These are phyloP conservation scores for Lipomyces orientalis DNA, from an alignment of 805 yeast species.

Conservation along the genomic window DNA sequence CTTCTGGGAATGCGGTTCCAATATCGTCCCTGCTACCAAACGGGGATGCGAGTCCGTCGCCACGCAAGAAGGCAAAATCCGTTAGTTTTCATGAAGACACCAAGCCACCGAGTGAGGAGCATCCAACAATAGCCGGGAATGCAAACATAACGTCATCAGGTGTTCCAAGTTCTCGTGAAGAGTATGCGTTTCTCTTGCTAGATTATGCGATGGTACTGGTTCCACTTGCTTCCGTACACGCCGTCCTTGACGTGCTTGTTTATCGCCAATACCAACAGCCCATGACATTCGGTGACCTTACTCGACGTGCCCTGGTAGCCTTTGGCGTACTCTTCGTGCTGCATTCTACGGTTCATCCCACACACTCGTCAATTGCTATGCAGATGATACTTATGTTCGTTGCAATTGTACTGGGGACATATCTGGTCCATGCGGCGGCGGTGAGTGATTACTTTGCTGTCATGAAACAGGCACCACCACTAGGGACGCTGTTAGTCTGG, in stretches of 20 bases:
- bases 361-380: slow-evolving; percentile 30
- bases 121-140: slow-evolving; percentile 21
- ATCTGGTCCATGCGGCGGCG: slow-evolving; percentile 44
- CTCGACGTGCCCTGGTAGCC: slow-evolving; percentile 33
- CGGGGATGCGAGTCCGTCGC: slow-evolving; percentile 13
- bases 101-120: slow-evolving; percentile 32
- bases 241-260: slow-evolving; percentile 46
- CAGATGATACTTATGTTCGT: slow-evolving; percentile 39
- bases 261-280: slow-evolving; percentile 47
- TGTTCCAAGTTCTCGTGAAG: slow-evolving; percentile 27
- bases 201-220: slow-evolving; percentile 43
- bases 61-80: slow-evolving; percentile 14
- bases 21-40: slow-evolving; percentile 12
- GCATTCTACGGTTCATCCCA: slow-evolving; percentile 42
- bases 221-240: slow-evolving; percentile 46
- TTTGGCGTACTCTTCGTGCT: slow-evolving; percentile 45
- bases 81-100: slow-evolving; percentile 33
- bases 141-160: not conserved
- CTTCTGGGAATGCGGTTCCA: slow-evolving; percentile 7
- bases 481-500: slow-evolving; percentile 52
- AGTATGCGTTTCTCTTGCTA: slow-evolving; percentile 41
- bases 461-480: slow-evolving; percentile 50
- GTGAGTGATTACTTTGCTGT: slow-evolving; percentile 48
- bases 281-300: slow-evolving; percentile 35
- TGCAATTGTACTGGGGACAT: slow-evolving; percentile 44